Evolutionary conservation across 441 rosid species (phyloP), one percentile per base, ranked within the genome.

Genomic region (Pelargonium fulgidum): DNA sequence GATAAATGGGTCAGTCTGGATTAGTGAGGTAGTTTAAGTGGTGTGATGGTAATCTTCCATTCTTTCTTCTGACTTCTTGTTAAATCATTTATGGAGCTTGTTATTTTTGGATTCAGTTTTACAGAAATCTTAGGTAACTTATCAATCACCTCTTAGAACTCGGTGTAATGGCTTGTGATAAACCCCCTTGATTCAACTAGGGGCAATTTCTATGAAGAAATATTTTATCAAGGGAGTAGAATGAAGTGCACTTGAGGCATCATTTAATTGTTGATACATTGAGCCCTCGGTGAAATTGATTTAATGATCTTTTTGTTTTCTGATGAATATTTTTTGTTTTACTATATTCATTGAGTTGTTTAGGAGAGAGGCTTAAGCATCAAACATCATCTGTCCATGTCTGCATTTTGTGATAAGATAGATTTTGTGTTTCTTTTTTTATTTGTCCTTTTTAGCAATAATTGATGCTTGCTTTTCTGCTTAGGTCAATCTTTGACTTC

Each of bases 401-500:
- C 7, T 7, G 24, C 62, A 54, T 16, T 54, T 50, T 54, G 62
- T 16, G 62, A 6, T 17, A 54, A 3, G 62, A 54, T 16, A 17
- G 62, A 47, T 54, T 71, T 64, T 64, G 17, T 2, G 24, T 17
- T 17, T 16, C 2, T 17, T 54, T 54, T 7, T 7, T 54, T 17
- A 3, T n/a, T 54, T 54, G 6, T 6, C 62, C 17, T 41, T 39
- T 19, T 52, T 33, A 12, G 20, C 45, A 20, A 50, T 66, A 11
- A 10, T 64, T 62, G 6, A 62, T 65, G 63, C 44, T 64, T 48
- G 66, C 64, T 22, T 41, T 62, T 22, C 48, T 1, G 1, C 36
- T 44, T 45, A 94, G 99, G 87, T 90, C 92, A 62, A 94, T 92
- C 76, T 94, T 94, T 81, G 91, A 92, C 73, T 94, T 94, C 29